phyloP scores from a whole-genome alignment of 148 eudicot genomes.

The Rhododendron molle region DNA sequence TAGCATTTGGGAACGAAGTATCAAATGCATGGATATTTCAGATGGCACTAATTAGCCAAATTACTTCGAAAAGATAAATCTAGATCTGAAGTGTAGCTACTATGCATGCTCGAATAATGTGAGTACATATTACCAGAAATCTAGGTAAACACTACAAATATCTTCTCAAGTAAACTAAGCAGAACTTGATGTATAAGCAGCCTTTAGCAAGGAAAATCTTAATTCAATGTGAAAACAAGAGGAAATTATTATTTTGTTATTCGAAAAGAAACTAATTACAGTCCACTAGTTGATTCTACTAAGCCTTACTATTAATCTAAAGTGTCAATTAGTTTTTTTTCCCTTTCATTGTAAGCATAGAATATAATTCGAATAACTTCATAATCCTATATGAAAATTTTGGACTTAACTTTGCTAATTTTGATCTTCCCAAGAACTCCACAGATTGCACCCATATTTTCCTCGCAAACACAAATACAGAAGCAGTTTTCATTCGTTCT shows the following conservation, averaged over 20 bases:
- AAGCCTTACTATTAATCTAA: neutral
- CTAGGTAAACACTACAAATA: neutral
- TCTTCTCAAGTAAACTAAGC: neutral
- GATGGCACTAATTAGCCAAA: neutral
- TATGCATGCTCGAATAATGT: neutral
- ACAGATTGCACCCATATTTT: neutral
- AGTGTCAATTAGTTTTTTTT: neutral
- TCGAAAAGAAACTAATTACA: neutral
- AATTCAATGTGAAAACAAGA: neutral
- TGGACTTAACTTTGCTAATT: neutral
- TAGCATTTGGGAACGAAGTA: neutral
- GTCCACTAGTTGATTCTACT: neutral
- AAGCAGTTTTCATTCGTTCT: neutral
- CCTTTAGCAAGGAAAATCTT: neutral
- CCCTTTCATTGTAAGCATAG: neutral
- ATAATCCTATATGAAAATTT: neutral
- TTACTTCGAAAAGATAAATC: neutral
- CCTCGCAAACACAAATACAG: neutral
- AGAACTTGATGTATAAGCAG: neutral
- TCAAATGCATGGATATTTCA: neutral
- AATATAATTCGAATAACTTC: neutral
- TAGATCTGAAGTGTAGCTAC: neutral
- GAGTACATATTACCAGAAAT: neutral
- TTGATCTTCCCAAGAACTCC: neutral
- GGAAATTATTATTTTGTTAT: neutral